Evolutionary conservation across 306 rosid species (phyloP).

Genomic region (Adenanthera pavonina): DNA sequence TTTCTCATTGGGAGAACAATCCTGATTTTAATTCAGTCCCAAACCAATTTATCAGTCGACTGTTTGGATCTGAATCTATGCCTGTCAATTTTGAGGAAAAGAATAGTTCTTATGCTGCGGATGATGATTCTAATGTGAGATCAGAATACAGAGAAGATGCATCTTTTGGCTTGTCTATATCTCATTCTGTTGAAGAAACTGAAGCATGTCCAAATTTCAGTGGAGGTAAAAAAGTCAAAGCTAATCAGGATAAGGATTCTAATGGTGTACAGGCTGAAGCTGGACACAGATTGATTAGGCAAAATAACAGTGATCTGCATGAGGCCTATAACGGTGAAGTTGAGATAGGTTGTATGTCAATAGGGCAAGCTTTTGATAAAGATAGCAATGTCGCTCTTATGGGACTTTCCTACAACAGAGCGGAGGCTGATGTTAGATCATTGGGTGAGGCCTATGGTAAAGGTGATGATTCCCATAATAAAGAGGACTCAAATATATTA

Average conservation of each 20-base stretch:
- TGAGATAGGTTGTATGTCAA: conserved; percentile 48
- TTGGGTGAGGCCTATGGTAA: conserved; percentile 50
- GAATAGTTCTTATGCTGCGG: conserved; percentile 54
- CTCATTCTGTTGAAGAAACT: conserved; percentile 65
- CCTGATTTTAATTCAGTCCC: conserved; percentile 62
- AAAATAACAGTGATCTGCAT: conserved; percentile 51
- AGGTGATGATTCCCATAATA: conserved; percentile 55
- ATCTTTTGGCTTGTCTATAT: conserved; percentile 65
- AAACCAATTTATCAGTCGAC: conserved; percentile 58
- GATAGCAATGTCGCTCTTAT: conserved; percentile 50
- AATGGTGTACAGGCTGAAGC: conserved; percentile 46
- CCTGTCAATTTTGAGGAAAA: conserved; percentile 56
- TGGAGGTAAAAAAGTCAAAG: conserved; percentile 63
- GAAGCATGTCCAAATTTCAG: conserved; percentile 59
- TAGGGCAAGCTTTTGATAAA: conserved; percentile 43
- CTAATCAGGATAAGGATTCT: conserved; percentile 60
- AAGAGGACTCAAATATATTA: conserved; percentile 56
- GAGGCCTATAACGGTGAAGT: conserved; percentile 52
- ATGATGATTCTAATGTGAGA: conserved; percentile 60
- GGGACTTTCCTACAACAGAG: conserved; percentile 60
- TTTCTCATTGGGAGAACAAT: conserved; percentile 71
- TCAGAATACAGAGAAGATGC: conserved; percentile 59
- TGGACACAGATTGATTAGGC: conserved; percentile 49
- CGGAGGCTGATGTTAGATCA: conserved; percentile 56
- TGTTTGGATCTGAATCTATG: conserved; percentile 71